Percentiles rank a stretch among this genome's conserved stretches.
phyloP scores from a whole-genome alignment of 345 rosid genomes.

The sweet orange (Citrus sinensis) region DVS_A1.0 CM039162.1:26978001-26978500 shows the following conservation, averaged over 20 bases:
- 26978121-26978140: conserved; percentile 42
- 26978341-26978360: conserved; percentile 50
- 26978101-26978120: background rate
- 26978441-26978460: conserved; percentile 64
- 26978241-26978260: conserved; percentile 60
- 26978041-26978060: background rate
- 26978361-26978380: conserved; percentile 43
- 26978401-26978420: conserved; percentile 46
- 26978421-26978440: conserved; percentile 38
- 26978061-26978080: background rate
- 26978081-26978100: background rate
- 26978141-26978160: conserved; percentile 56
- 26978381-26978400: conserved; percentile 42
- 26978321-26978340: conserved; percentile 44
- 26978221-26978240: conserved; percentile 31
- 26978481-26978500: conserved; percentile 21
- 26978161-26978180: conserved; percentile 57
- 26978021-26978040: background rate
- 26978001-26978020: background rate
- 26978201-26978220: conserved; percentile 37
- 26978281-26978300: conserved; percentile 32
- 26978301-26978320: conserved; percentile 39
- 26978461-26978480: conserved; percentile 45
- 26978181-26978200: conserved; percentile 49
- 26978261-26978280: conserved; percentile 23